phyloP scores from a whole-genome alignment of 352 stramenopile species.

The Sclerospora graminicola region DNA sequence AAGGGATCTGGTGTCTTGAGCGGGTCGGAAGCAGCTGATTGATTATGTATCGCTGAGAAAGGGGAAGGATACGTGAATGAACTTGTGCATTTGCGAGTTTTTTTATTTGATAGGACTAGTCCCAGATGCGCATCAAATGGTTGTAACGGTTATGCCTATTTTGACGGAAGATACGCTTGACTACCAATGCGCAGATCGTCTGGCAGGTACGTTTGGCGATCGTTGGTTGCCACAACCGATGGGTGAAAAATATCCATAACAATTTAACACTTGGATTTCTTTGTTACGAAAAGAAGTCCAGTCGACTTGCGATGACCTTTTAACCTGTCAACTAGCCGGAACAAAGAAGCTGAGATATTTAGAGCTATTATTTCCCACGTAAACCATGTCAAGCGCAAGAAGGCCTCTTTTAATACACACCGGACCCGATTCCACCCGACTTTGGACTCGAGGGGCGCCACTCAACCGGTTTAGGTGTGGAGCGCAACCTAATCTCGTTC shows the following conservation, averaged over 20 bases:
- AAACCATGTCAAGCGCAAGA: too few relatives aligned
- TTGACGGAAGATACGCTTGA: slow-evolving; percentile 10
- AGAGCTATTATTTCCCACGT: too few relatives aligned
- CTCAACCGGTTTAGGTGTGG: too few relatives aligned
- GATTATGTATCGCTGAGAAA: slow-evolving; percentile 5
- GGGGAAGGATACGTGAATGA: slow-evolving; percentile 2
- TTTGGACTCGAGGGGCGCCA: too few relatives aligned
- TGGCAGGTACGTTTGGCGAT: slow-evolving; percentile 2
- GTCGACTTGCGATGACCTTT: too few relatives aligned
- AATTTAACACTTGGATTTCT: slow-evolving; percentile 4
- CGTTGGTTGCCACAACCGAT: slow-evolving; percentile 1
- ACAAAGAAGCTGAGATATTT: too few relatives aligned
- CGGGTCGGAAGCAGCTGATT: slow-evolving; percentile 6
- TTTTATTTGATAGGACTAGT: too few relatives aligned
- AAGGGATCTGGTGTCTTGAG: slow-evolving; percentile 4
- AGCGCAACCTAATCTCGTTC: not conserved
- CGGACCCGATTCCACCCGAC: too few relatives aligned
- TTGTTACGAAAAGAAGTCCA: slow-evolving; percentile 2
- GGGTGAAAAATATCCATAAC: not conserved
- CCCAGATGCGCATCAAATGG: slow-evolving; percentile 2
- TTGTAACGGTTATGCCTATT: slow-evolving; percentile 14
- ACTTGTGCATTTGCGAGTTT: too few relatives aligned
- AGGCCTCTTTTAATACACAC: too few relatives aligned
- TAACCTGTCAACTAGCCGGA: too few relatives aligned
- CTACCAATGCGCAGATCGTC: not conserved